These are phyloP conservation scores for Capsella rubella DNA, from an alignment of 441 rosid genomes.

Conservation along the genomic window DNA sequence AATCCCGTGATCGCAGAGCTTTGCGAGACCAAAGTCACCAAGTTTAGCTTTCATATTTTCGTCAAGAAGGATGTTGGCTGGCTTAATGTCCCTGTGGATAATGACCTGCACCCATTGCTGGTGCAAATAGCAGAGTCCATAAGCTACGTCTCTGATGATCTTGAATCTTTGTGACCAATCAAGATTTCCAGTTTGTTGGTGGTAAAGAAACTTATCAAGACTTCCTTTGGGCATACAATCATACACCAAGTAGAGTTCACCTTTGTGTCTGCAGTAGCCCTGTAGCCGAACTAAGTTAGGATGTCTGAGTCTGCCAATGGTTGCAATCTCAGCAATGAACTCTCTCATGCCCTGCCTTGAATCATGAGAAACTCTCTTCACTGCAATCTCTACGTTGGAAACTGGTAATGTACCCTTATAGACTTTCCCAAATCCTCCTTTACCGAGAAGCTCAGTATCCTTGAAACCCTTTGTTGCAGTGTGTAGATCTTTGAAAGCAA, in stretches of 20 bases:
- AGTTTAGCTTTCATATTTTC: conserved; percentile 11
- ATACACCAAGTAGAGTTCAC: conserved; percentile 29
- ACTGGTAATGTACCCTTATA: conserved; percentile 49
- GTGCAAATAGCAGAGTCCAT: conserved; percentile 60
- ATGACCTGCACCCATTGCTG: conserved; percentile 57
- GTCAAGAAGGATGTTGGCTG: conserved; percentile 55
- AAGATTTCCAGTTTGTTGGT: neutral
- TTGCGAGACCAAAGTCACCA: conserved; percentile 42
- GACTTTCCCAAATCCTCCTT: conserved; percentile 62
- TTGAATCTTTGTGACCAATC: conserved; percentile 49
- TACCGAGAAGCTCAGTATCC: neutral
- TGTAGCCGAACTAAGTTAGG: conserved; percentile 9
- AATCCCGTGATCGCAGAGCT: conserved; percentile 35
- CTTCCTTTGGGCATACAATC: conserved; percentile 51
- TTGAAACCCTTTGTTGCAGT: conserved; percentile 8
- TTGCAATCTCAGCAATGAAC: conserved; percentile 47
- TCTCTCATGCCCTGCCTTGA: conserved; percentile 50
- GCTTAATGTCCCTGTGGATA: conserved; percentile 65
- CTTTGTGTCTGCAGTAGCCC: neutral
- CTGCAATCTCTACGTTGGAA: conserved; percentile 45
- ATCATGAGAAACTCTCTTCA: conserved; percentile 49
- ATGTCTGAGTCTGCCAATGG: conserved; percentile 43
- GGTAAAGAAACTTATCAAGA: conserved; percentile 47
- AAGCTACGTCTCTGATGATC: conserved; percentile 60
- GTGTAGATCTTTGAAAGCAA: conserved; percentile 6